These are phyloP conservation scores for Apiospora arundinis DNA, from an alignment of 2,329 filamentous ascomycete genomes.

Conservation along the genomic window DNA sequence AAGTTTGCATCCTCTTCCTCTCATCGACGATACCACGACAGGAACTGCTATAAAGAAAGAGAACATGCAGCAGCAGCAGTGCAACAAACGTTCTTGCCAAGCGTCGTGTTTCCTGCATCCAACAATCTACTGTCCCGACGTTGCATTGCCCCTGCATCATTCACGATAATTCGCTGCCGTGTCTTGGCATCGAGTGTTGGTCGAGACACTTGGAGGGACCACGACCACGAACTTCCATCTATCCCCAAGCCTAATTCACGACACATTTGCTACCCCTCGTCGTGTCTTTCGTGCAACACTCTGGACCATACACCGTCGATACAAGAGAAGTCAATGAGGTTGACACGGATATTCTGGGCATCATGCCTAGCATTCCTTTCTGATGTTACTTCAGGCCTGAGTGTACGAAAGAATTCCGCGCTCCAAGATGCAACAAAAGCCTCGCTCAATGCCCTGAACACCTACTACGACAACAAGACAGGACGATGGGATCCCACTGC, in stretches of 20 bases:
- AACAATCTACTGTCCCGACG: background rate
- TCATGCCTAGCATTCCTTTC: background rate
- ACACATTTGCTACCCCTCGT: no score
- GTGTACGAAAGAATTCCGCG: background rate
- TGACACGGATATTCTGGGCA: background rate
- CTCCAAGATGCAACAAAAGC: constrained; percentile 23
- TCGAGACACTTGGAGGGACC: no score
- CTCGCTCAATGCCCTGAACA: constrained; percentile 45
- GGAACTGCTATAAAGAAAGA: background rate
- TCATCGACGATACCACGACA: background rate
- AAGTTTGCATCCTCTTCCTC: background rate
- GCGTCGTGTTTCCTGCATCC: background rate
- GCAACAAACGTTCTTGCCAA: background rate
- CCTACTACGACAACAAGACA: constrained; percentile 40
- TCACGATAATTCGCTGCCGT: background rate
- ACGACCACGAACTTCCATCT: background rate
- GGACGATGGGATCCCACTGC: constrained; percentile 28
- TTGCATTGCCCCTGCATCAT: constrained; percentile 12
- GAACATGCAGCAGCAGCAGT: background rate
- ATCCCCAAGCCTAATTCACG: background rate
- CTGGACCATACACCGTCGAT: background rate
- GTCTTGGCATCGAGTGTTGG: background rate
- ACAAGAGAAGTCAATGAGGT: background rate
- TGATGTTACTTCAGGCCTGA: background rate
- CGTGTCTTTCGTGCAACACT: background rate